phyloP scores from a whole-genome alignment of 2,329 filamentous ascomycete species.

The Cucurbitaria berberidis region DNA sequence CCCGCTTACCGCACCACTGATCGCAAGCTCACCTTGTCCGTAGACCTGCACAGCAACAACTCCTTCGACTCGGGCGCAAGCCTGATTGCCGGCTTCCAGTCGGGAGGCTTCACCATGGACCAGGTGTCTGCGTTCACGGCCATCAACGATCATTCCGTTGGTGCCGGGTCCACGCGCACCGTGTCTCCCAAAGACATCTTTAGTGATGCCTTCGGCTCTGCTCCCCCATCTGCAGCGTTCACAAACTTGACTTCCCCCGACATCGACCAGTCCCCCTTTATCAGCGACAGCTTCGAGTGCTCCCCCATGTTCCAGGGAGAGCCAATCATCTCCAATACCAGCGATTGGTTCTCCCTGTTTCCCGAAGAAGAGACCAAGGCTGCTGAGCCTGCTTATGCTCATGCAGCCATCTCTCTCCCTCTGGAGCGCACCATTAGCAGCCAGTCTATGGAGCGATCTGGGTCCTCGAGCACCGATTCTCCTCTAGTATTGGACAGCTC shows the following conservation, averaged over 20 bases:
- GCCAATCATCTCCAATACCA: conserved; percentile 62
- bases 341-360: conserved; percentile 76
- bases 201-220: conserved; percentile 72
- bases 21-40: conserved; percentile 37
- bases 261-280: conserved; percentile 79
- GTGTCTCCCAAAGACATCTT: conserved; percentile 86
- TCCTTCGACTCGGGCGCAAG: conserved; percentile 56
- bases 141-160: conserved; percentile 53
- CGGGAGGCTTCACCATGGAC: conserved; percentile 39
- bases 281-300: conserved; percentile 72
- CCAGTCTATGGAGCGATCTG: conserved; percentile 45
- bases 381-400: conserved; percentile 31
- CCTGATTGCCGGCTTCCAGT: conserved; percentile 53
- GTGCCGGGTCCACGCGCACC: conserved; percentile 58
- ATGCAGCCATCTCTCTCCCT: conserved; percentile 28
- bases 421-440: conserved; percentile 53
- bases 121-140: conserved; percentile 50
- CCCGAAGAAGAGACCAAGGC: conserved; percentile 56
- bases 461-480: conserved; percentile 45
- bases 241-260: conserved; percentile 83
- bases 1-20: conserved; percentile 13
- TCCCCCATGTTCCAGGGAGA: conserved; percentile 74
- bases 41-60: conserved; percentile 49
- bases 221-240: conserved; percentile 80
- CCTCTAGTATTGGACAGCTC: conserved; percentile 45